A percentile compares a stretch with the other conserved stretches of the same genome.
These are phyloP conservation scores for Ceratocystiopsis brevicomis DNA, from an alignment of 2,329 filamentous ascomycete genomes.

Conservation along the genomic window DNA sequence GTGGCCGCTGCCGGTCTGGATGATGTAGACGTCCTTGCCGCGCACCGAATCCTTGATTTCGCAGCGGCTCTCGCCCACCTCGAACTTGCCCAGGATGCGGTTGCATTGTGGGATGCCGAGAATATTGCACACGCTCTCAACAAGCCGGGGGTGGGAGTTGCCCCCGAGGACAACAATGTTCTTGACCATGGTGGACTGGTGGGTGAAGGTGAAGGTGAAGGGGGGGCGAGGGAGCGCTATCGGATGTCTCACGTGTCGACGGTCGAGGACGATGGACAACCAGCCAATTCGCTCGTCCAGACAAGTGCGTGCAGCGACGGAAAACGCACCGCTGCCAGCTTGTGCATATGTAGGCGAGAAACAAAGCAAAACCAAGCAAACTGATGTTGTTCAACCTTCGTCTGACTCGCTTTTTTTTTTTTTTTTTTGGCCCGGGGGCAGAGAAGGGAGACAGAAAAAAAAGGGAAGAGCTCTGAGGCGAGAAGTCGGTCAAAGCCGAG, in stretches of 20 bases:
- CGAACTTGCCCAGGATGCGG: constrained; percentile 78
- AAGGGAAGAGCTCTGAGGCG: constrained; percentile 3
- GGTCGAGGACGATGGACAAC: no score
- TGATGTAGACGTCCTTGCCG: constrained; percentile 97
- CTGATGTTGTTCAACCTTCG: no score
- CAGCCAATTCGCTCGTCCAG: no score
- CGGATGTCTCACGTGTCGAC: background rate
- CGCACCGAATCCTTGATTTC: constrained; percentile 94
- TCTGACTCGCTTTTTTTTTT: no score
- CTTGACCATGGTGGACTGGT: constrained; percentile 51
- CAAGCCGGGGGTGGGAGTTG: constrained; percentile 76
- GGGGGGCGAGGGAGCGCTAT: background rate
- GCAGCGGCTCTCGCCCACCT: constrained; percentile 82
- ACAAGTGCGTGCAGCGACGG: no score
- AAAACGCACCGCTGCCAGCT: no score
- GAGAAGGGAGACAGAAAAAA: constrained; percentile 6
- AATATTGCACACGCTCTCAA: constrained; percentile 70
- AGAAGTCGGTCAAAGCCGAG: constrained; percentile 10
- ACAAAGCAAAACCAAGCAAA: no score
- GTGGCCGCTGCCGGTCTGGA: constrained; percentile 79
- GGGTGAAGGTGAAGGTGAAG: background rate
- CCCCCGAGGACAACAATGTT: constrained; percentile 90
- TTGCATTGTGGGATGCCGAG: constrained; percentile 74
- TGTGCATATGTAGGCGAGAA: no score
- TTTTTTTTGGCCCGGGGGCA: background rate